A percentile compares a stretch with the other conserved stretches of the same genome.
phyloP scores from a whole-genome alignment of 2,329 filamentous ascomycete genomes.

The Triangularia setosa region DNA sequence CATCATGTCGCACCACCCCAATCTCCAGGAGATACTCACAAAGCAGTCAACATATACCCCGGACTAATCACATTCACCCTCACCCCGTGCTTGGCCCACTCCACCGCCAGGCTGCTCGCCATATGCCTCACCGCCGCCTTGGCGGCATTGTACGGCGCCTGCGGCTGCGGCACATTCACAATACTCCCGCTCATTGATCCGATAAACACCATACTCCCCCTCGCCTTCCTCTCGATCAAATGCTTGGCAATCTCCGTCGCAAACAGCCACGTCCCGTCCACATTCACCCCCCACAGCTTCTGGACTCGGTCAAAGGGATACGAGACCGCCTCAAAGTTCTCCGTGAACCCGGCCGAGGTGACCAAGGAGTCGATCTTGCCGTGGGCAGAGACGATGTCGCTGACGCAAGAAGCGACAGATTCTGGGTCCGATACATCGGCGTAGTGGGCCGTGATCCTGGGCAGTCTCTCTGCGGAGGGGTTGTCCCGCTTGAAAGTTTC shows the following conservation, averaged over 20 bases:
- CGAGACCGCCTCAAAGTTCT: slow-evolving; percentile 88
- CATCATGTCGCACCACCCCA: not conserved
- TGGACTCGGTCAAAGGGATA: slow-evolving; percentile 89
- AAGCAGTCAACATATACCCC: slow-evolving; percentile 91
- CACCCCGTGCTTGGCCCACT: slow-evolving; percentile 86
- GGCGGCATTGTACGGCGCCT: slow-evolving; percentile 88
- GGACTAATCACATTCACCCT: slow-evolving; percentile 94
- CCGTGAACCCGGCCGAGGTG: slow-evolving; percentile 93
- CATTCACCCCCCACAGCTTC: slow-evolving; percentile 92
- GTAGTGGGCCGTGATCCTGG: slow-evolving; percentile 85
- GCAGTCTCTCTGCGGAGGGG: slow-evolving; percentile 55
- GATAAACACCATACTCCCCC: slow-evolving; percentile 88
- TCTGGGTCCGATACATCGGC: slow-evolving; percentile 78
- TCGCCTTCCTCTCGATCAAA: slow-evolving; percentile 73
- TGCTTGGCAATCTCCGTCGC: slow-evolving; percentile 81
- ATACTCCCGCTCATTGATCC: slow-evolving; percentile 92
- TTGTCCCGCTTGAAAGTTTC: slow-evolving; percentile 76
- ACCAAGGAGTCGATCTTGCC: slow-evolving; percentile 87
- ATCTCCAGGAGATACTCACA: slow-evolving; percentile 55
- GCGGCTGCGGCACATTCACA: slow-evolving; percentile 92
- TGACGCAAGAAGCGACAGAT: slow-evolving; percentile 71
- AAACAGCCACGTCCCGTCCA: slow-evolving; percentile 87
- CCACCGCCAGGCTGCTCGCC: slow-evolving; percentile 81
- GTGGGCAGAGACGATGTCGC: slow-evolving; percentile 65
- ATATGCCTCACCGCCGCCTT: slow-evolving; percentile 91